These are phyloP conservation scores for Penicillium decumbens DNA, from an alignment of 2,329 filamentous ascomycete species.

Conservation along the genomic window DNA sequence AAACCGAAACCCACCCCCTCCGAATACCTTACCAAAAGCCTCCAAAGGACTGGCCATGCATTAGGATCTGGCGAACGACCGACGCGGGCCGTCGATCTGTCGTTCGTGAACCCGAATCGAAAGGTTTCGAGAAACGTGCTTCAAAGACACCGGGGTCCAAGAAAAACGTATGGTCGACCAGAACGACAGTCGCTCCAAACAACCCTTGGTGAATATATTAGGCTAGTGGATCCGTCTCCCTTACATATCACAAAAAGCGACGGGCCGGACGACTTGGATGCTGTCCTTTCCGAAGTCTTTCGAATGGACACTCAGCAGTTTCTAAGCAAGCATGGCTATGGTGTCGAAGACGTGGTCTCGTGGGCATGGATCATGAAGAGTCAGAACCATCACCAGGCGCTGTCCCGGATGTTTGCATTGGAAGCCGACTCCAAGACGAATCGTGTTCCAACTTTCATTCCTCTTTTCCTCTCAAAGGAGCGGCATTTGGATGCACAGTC, in stretches of 20 bases:
- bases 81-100: conserved; percentile 5
- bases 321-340: conserved; percentile 33
- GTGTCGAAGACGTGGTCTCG: conserved; percentile 38
- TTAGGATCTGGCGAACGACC: conserved; percentile 7
- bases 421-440: conserved; percentile 17
- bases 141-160: conserved; percentile 3
- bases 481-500: conserved; percentile 38
- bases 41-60: conserved; percentile 22
- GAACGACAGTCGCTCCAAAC: conserved; percentile 29
- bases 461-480: conserved; percentile 46
- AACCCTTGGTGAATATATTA: conserved; percentile 39
- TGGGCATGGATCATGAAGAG: conserved; percentile 48
- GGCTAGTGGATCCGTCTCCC: conserved; percentile 31
- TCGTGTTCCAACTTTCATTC: conserved; percentile 45
- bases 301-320: conserved; percentile 24
- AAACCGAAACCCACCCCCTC: conserved; percentile 23
- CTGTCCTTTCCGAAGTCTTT: conserved; percentile 34
- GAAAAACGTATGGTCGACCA: conserved; percentile 13
- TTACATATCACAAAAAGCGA: conserved; percentile 2
- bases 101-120: conserved; percentile 5
- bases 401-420: conserved; percentile 33
- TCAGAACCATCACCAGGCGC: conserved; percentile 32
- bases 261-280: conserved; percentile 18
- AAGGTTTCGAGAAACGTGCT: background rate
- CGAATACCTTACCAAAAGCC: conserved; percentile 29